A percentile compares a stretch with the other conserved stretches of the same genome.
phyloP scores from a whole-genome alignment of 2,329 filamentous ascomycete species.

The Pseudocercospora crystallina region DNA sequence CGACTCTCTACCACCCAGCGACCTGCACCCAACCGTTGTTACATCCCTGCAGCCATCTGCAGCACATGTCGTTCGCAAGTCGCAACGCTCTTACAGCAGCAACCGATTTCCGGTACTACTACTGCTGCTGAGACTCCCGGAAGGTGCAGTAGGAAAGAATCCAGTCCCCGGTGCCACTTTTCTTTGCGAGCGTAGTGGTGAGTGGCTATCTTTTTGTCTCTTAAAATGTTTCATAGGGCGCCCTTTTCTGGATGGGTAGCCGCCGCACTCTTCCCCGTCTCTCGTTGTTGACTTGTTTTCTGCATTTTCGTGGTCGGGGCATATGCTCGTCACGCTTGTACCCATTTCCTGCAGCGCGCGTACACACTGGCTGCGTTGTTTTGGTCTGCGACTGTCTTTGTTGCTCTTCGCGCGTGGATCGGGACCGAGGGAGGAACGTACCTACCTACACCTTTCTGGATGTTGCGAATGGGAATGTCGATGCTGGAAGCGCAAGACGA shows the following conservation, averaged over 20 bases:
- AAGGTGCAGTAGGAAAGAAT: no score
- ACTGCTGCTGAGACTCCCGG: no score
- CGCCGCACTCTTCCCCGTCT: no score
- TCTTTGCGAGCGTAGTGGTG: neutral
- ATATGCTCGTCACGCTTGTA: conserved; percentile 1
- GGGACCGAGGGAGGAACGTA: neutral
- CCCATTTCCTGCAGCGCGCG: conserved; percentile 1
- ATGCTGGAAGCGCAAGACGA: neutral
- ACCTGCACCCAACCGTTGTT: conserved; percentile 5
- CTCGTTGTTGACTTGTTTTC: neutral
- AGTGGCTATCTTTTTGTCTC: neutral
- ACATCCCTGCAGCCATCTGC: conserved; percentile 10
- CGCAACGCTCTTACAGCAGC: conserved; percentile 1
- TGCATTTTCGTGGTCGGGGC: neutral
- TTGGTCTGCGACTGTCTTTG: neutral
- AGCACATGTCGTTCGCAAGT: conserved; percentile 7
- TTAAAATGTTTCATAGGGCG: neutral
- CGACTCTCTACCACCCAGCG: neutral
- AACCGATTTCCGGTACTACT: no score
- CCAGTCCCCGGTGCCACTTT: no score
- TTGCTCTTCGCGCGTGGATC: neutral
- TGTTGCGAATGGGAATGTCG: no score
- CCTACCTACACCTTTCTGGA: neutral
- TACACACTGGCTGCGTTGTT: neutral
- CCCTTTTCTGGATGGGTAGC: neutral